A percentile compares a stretch with the other conserved stretches of the same genome.
Evolutionary conservation across 2,329 filamentous ascomycete genomes (phyloP).

Genomic region (Pestalotiopsis sp.): DNA sequence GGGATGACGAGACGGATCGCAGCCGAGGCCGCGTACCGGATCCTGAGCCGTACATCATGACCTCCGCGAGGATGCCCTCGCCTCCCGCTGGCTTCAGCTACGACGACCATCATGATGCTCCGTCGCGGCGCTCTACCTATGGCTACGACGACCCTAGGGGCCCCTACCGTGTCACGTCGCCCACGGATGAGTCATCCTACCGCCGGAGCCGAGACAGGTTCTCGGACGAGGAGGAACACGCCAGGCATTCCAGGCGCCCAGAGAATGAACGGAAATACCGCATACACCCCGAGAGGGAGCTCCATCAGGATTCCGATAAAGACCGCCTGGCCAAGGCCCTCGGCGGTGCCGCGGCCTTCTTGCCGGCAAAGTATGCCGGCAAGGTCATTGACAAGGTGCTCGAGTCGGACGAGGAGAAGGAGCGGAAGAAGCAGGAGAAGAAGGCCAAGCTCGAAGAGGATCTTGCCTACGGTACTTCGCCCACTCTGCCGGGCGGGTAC

Average conservation of each 20-base stretch:
- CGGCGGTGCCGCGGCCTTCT: constrained; percentile 30
- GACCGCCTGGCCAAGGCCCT: constrained; percentile 19
- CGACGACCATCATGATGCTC: constrained; percentile 32
- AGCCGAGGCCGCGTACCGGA: constrained; percentile 32
- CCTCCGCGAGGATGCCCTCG: constrained; percentile 42
- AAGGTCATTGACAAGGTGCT: constrained; percentile 21
- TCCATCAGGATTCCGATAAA: constrained; percentile 14
- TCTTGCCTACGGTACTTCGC: constrained; percentile 48
- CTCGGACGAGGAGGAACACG: constrained; percentile 11
- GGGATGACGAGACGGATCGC: constrained; percentile 34
- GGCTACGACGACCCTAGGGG: constrained; percentile 35
- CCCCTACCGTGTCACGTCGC: constrained; percentile 33
- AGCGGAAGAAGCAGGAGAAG: constrained; percentile 32
- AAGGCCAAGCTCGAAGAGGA: constrained; percentile 43
- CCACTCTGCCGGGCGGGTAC: constrained; percentile 15
- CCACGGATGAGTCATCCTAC: constrained; percentile 26
- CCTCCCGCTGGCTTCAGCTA: constrained; percentile 41
- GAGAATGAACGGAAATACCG: constrained; percentile 17
- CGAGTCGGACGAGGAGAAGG: constrained; percentile 32
- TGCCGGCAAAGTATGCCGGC: constrained; percentile 30
- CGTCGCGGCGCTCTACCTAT: constrained; percentile 32
- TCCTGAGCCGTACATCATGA: constrained; percentile 33
- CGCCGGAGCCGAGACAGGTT: constrained; percentile 19
- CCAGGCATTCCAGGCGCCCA: constrained; percentile 16
- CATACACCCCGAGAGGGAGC: not conserved